Percentiles rank a stretch among this genome's conserved stretches.
Evolutionary conservation across 1,284 basidiomycete genomes (phyloP).

Genomic region (Schizopora paradoxa): DNA sequence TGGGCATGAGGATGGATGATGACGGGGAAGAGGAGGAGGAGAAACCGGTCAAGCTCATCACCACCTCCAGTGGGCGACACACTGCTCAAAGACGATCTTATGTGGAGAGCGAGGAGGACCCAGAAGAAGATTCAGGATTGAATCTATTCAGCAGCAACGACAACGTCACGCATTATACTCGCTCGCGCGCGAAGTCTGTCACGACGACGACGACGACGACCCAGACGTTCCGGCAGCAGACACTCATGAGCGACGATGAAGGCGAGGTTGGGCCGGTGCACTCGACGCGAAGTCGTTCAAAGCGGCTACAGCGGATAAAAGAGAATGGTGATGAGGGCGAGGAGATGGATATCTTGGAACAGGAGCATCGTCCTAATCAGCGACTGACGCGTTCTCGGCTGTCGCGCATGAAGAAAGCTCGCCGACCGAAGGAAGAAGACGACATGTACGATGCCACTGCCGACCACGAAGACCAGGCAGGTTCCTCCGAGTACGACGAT

Average conservation of each 20-base stretch:
- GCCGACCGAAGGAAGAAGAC: conserved; percentile 24
- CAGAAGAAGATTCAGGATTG: too few species aligned
- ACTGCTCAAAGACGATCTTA: conserved; percentile 12
- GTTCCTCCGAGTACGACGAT: conserved; percentile 22
- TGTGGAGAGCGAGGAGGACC: conserved; percentile 14
- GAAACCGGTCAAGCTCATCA: conserved; percentile 27
- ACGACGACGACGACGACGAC: neutral
- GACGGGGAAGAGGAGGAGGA: conserved; percentile 43
- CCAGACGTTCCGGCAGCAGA: conserved; percentile 6
- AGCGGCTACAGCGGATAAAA: conserved; percentile 5
- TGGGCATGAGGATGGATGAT: conserved; percentile 27
- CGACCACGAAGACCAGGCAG: conserved; percentile 14
- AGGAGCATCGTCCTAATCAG: conserved; percentile 1
- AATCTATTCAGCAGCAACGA: conserved; percentile 19
- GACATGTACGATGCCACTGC: conserved; percentile 20
- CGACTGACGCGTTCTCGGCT: conserved; percentile 1
- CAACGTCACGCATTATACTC: conserved; percentile 12
- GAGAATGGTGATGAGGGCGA: neutral
- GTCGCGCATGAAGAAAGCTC: conserved; percentile 10
- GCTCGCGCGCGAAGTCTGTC: conserved; percentile 8
- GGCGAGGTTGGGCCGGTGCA: conserved; percentile 7
- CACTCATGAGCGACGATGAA: conserved; percentile 18
- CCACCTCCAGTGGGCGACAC: conserved; percentile 17
- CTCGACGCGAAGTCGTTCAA: conserved; percentile 12
- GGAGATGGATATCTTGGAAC: conserved; percentile 5